These are phyloP conservation scores for Apiospora kogelbergensis DNA, from an alignment of 2,329 filamentous ascomycete genomes.

Conservation along the genomic window DNA sequence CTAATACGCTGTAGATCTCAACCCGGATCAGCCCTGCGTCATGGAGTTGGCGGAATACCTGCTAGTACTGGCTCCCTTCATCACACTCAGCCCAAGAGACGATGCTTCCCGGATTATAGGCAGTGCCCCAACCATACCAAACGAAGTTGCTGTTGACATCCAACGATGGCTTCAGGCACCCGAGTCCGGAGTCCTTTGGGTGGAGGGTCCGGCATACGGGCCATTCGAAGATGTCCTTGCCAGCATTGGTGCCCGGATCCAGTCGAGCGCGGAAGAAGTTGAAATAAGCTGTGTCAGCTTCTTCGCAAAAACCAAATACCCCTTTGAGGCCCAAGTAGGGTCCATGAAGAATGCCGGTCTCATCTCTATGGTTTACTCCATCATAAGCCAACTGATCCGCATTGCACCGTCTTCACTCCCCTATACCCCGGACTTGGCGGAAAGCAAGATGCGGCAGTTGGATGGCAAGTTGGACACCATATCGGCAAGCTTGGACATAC, in stretches of 20 bases:
- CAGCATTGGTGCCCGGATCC: not conserved
- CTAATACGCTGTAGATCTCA: not conserved
- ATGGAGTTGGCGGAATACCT: not conserved
- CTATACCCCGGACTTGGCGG: not conserved
- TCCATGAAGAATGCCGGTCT: not conserved
- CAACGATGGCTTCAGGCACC: not conserved
- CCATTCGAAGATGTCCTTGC: not conserved
- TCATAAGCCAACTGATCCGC: conserved; percentile 9
- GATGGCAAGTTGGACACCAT: conserved; percentile 8
- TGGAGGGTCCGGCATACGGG: conserved; percentile 6
- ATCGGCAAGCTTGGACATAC: conserved; percentile 7
- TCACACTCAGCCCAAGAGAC: not conserved
- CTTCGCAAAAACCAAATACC: conserved; percentile 1
- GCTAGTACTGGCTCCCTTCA: not conserved
- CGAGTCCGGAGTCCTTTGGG: conserved; percentile 8
- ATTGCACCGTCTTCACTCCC: not conserved
- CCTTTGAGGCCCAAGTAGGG: not conserved
- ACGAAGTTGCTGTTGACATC: not conserved
- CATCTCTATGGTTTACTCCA: conserved; percentile 7
- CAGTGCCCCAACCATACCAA: not conserved
- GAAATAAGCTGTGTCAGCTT: conserved; percentile 6
- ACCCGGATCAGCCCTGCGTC: no score
- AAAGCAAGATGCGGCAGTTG: not conserved
- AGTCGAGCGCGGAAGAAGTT: not conserved
- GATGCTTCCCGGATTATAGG: no score